phyloP scores from a whole-genome alignment of 2,329 filamentous ascomycete species.

The Cladophialophora carrionii region DNA sequence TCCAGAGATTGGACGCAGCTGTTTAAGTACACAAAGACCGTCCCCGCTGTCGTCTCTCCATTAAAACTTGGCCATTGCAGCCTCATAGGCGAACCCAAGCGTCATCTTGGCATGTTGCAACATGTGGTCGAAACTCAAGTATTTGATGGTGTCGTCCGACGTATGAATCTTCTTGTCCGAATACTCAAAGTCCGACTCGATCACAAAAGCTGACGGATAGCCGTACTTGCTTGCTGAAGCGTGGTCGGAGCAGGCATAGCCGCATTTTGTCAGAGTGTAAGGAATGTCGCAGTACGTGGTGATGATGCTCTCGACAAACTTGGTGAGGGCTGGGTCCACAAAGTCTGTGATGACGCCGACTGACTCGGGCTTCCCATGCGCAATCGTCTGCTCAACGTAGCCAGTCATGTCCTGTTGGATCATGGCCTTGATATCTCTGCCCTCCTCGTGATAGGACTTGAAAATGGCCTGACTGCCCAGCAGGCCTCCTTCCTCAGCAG shows the following conservation, averaged over 20 bases:
- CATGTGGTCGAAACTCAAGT: conserved; percentile 85
- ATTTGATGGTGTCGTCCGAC: conserved; percentile 70
- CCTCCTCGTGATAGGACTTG: conserved; percentile 71
- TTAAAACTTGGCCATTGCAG: conserved; percentile 73
- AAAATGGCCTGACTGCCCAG: conserved; percentile 91
- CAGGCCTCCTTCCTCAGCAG: conserved; percentile 83
- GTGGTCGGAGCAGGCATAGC: conserved; percentile 78
- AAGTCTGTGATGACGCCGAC: conserved; percentile 93
- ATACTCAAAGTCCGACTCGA: conserved; percentile 63
- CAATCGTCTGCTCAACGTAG: conserved; percentile 78
- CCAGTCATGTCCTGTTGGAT: conserved; percentile 98
- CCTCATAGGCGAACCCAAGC: conserved; percentile 79
- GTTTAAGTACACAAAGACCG: neutral
- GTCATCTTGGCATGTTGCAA: conserved; percentile 85
- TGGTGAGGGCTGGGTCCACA: conserved; percentile 78
- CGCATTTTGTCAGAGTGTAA: conserved; percentile 84
- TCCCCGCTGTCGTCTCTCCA: neutral
- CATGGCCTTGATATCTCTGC: conserved; percentile 87
- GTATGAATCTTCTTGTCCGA: conserved; percentile 73
- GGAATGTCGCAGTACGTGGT: conserved; percentile 87
- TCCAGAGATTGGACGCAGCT: neutral
- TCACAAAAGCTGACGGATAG: conserved; percentile 67
- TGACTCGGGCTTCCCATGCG: conserved; percentile 78
- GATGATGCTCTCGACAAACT: conserved; percentile 88
- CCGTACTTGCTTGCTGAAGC: conserved; percentile 68